Evolutionary conservation across 2,329 filamentous ascomycete species (phyloP), one percentile per base, ranked within the genome.

Genomic region (Amauroascus niger): DNA sequence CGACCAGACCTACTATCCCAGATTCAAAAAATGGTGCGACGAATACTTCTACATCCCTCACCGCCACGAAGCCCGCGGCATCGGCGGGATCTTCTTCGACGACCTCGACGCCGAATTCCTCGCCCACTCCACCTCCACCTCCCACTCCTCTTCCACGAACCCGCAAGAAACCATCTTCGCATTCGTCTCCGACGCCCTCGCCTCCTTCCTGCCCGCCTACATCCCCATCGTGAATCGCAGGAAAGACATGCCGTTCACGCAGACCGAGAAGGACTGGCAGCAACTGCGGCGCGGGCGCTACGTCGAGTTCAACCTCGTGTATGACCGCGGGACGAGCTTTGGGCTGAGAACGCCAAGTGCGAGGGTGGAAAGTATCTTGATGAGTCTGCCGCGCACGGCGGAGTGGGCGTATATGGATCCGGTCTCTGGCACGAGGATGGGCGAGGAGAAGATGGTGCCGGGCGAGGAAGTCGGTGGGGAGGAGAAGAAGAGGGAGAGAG

Each of bases 61-160:
- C 74, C 83, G 93, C 45, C 80, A 81, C 55, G 93, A 98, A 74
- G 77, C 82, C 45, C 85, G 93, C 47, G 93, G 93, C 54, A 74
- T 98, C 32, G 93, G 93, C 51, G 93, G 93, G 52, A 97, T 98
- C 70, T 98, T 98, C 80, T 98, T 98, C 65, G 93, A 98, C 70
- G 93, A 98, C 68, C 78, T 98, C 13, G 93, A 98, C 68, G 86
- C 70, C 40, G 63, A 60, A 52, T 72, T 71, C 64, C 63, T 72
- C 26, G 59, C 41, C n/a, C 32, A 69, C 50, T 65, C 63, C 30
- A 68, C 68, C 4, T n/a, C n/a, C n/a, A n/a, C n/a, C n/a, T n/a
- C n/a, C n/a, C n/a, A n/a, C n/a, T n/a, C n/a, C n/a, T 72, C 71
- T 1, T 79, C 81, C 1, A 86, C 91, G 63, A 88, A 89, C 57